Evolutionary conservation across 345 rosid species (phyloP).

Genomic region (Clausena lansium): DNA sequence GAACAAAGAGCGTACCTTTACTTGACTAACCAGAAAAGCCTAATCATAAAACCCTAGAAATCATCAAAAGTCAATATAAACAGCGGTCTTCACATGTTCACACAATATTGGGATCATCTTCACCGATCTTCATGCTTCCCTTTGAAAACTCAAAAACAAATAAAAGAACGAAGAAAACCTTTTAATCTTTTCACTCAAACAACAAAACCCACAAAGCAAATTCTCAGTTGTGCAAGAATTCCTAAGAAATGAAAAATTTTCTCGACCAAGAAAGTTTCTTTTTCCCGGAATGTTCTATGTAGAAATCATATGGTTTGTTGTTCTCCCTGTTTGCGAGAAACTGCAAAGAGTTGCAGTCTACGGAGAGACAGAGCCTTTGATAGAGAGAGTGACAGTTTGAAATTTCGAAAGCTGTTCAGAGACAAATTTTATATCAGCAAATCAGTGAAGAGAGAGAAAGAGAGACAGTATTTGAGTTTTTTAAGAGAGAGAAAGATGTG

Average conservation of each 20-base stretch:
- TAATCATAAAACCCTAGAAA: conserved; percentile 27
- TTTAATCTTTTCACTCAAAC: conserved; percentile 21
- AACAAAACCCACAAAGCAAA: conserved; percentile 39
- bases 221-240: conserved; percentile 30
- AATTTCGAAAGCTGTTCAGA: conserved; percentile 21
- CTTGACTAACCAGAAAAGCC: conserved; percentile 20
- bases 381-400: conserved; percentile 14
- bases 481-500: conserved; percentile 10
- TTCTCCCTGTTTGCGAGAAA: background rate
- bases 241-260: conserved; percentile 20
- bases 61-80: conserved; percentile 26
- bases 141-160: background rate
- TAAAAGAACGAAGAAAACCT: conserved; percentile 16
- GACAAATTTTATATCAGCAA: conserved; percentile 30
- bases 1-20: conserved; percentile 13
- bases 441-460: conserved; percentile 15
- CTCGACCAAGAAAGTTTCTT: conserved; percentile 5
- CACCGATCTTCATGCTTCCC: conserved; percentile 30
- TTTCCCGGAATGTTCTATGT: background rate
- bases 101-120: conserved; percentile 20
- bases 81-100: conserved; percentile 15
- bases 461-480: background rate
- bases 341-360: background rate
- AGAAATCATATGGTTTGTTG: background rate
- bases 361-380: conserved; percentile 4